Evolutionary conservation across 306 rosid genomes (phyloP).

Genomic region (Begonia loranthoides): DNA sequence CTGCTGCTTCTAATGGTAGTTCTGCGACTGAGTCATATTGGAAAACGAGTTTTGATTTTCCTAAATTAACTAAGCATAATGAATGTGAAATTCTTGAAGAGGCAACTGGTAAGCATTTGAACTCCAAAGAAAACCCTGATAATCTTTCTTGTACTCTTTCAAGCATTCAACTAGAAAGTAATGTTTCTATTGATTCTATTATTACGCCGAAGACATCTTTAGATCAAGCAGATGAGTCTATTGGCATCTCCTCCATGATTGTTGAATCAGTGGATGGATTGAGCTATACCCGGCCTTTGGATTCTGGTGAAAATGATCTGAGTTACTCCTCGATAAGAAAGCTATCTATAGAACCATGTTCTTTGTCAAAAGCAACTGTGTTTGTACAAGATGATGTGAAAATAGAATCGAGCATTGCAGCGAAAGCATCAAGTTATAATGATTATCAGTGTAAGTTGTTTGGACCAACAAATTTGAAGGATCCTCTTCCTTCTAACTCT

Average conservation of each 20-base stretch:
- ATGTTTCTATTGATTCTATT: conserved; percentile 26
- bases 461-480: conserved; percentile 25
- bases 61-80: conserved; percentile 19
- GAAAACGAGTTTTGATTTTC: conserved; percentile 22
- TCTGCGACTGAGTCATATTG: conserved; percentile 14
- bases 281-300: conserved; percentile 31
- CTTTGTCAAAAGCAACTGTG: conserved; percentile 27
- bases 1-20: conserved; percentile 15
- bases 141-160: conserved; percentile 22
- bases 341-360: conserved; percentile 23
- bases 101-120: not conserved
- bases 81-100: conserved; percentile 1
- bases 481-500: conserved; percentile 25
- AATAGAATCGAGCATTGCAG: conserved; percentile 18
- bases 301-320: conserved; percentile 44
- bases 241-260: conserved; percentile 24
- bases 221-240: conserved; percentile 22
- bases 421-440: conserved; percentile 20
- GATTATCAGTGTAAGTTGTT: conserved; percentile 21
- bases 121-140: conserved; percentile 22
- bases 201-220: conserved; percentile 28
- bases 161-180: conserved; percentile 32
- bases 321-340: conserved; percentile 28
- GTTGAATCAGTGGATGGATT: conserved; percentile 40
- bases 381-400: conserved; percentile 19